Conservation (phyloP, 2,329 filamentous ascomycete genomes). For the Xylariaceae sp. region DNA sequence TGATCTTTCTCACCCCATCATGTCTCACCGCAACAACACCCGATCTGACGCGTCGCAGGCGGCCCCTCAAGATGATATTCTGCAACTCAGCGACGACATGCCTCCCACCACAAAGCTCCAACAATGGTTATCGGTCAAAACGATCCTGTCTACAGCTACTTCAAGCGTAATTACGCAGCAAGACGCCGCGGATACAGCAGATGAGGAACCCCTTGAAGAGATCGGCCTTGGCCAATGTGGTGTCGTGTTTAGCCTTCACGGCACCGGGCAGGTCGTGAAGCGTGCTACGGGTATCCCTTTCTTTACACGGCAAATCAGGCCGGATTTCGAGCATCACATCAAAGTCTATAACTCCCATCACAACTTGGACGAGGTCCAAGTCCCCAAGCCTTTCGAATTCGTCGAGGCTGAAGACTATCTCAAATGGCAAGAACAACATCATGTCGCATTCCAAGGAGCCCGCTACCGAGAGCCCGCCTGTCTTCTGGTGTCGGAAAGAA, state of each 20-base stretch:
- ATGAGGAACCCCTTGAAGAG: not conserved
- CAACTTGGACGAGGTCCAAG: not conserved
- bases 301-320: not conserved
- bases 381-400: not conserved
- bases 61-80: too few species aligned
- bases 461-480: not conserved
- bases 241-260: not conserved
- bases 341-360: not conserved
- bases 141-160: not conserved
- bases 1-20: too few species aligned
- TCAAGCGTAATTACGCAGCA: not conserved
- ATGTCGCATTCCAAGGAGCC: not conserved
- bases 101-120: not conserved
- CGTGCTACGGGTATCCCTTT: not conserved
- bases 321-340: not conserved
- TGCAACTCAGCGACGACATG: not conserved
- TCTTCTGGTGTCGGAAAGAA: slow-evolving; percentile 1
- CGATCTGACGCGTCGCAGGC: too few species aligned
- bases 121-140: not conserved
- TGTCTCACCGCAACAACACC: too few species aligned
- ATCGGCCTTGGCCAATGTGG: not conserved
- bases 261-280: slow-evolving; percentile 1
- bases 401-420: not conserved
- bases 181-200: not conserved
- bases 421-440: not conserved